phyloP scores from a whole-genome alignment of 2,329 filamentous ascomycete species.

The Thyridium curvatum region DNA sequence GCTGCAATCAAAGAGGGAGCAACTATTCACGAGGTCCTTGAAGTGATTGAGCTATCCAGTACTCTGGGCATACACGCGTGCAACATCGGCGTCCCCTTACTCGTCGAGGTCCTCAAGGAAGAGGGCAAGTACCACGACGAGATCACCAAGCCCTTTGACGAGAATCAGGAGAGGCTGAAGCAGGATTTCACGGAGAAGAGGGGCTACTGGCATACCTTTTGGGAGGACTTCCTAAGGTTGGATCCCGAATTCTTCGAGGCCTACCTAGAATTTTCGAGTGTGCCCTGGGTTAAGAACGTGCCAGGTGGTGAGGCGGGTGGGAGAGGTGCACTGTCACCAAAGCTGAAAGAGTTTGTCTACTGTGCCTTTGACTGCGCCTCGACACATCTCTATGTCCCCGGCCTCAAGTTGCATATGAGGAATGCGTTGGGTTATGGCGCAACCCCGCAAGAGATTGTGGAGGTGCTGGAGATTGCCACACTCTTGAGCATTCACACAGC shows the following conservation, averaged over 20 bases:
- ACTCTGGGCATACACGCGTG: constrained; percentile 40
- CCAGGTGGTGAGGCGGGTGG: constrained; percentile 7
- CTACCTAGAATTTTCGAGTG: constrained; percentile 36
- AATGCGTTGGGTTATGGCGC: constrained; percentile 39
- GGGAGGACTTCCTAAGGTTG: constrained; percentile 34
- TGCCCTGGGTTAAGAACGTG: constrained; percentile 30
- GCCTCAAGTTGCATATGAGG: constrained; percentile 39
- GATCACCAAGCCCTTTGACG: constrained; percentile 24
- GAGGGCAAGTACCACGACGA: constrained; percentile 20
- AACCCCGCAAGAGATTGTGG: constrained; percentile 38
- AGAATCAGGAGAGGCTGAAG: constrained; percentile 27
- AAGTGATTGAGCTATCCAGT: constrained; percentile 34
- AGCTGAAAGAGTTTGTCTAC: constrained; percentile 40
- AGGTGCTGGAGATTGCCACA: constrained; percentile 37
- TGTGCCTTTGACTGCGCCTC: constrained; percentile 40
- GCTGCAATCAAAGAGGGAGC: constrained; percentile 31
- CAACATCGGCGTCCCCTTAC: constrained; percentile 36
- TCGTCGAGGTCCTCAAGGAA: constrained; percentile 39
- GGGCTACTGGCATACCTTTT: constrained; percentile 39
- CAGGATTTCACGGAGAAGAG: constrained; percentile 34
- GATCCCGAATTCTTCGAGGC: constrained; percentile 40
- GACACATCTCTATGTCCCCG: constrained; percentile 39
- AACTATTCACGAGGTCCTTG: constrained; percentile 32
- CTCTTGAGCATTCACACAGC: constrained; percentile 19
- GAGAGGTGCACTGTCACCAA: constrained; percentile 30